Evolutionary conservation across 2,329 filamentous ascomycete genomes (phyloP), one percentile per base, ranked within the genome.

Genomic region (Neofusicoccum ribis): DNA sequence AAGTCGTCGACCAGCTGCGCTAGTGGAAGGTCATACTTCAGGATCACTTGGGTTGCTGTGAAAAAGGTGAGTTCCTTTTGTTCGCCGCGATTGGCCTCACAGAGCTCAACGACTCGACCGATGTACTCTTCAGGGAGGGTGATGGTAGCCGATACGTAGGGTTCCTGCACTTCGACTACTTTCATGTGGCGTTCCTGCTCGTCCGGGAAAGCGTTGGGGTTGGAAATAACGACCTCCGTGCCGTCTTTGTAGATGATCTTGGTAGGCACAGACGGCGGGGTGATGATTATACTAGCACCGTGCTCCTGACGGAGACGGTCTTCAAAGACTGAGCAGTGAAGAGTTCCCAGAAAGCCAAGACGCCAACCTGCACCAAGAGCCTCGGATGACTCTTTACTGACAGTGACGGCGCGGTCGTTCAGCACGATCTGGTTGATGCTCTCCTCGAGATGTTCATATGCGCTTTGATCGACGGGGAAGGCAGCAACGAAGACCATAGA

Each of bases 321-420:
- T 78, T 99, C 93, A 72, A 99, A 99, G 4, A 99, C 95, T n/a
- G 93, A 98, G 80, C 95, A 98, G 77, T 99, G 95, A 54, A 99
- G 82, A 12, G 93, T 98, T n/a, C 95, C 95, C 3, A 99, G 80
- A 74, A 99, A 99, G 0, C 95, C 95, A 11, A 99, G 81, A 51
- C 95, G 89, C 90, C 95, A 99, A 2, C 95, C 95, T 1, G 94
- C 91, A 0, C 95, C 95, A 0, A 99, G 83, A 0, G 95, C 95
- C 73, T 98, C 93, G 0, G 93, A 97, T 31, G 91, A 92, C 75
- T 98, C 95, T 76, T 98, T 98, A 71, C 93, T 91, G 52, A 98
- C 82, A 3, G 93, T 97, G 37, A 99, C 92, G 75, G 93, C 97
- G 66, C 95, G 89, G 77, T 99, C 95, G 76, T 99, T 99, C 62